These are phyloP conservation scores for Symbiodinium natans DNA, from an alignment of 73 alveolate genomes.

Conservation along the genomic window DNA sequence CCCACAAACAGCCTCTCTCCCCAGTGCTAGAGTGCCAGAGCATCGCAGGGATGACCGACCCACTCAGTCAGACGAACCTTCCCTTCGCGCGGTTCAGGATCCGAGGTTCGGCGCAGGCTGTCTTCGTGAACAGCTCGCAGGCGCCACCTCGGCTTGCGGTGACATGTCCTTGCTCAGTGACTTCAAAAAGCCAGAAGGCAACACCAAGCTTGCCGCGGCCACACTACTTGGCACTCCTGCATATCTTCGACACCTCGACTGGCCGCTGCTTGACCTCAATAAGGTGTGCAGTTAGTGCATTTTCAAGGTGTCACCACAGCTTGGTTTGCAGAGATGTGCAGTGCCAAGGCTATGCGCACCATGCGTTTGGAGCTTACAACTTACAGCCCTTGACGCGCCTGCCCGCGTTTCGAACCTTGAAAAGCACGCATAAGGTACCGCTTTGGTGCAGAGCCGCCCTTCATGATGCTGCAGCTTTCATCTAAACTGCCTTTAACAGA, in stretches of 20 bases:
- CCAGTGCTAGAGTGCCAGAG: too few relatives aligned
- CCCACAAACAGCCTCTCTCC: too few relatives aligned
- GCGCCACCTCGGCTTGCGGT: background rate
- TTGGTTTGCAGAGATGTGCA: too few relatives aligned
- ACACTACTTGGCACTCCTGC: constrained; percentile 67
- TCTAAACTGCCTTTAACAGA: background rate
- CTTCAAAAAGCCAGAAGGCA: background rate
- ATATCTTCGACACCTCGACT: constrained; percentile 37
- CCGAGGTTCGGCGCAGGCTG: constrained; percentile 40
- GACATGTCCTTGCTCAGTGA: background rate
- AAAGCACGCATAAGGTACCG: background rate
- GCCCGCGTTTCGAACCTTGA: background rate
- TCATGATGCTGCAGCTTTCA: constrained; percentile 45
- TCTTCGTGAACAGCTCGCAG: constrained; percentile 51
- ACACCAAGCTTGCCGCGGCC: constrained; percentile 63
- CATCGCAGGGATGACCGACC: too few relatives aligned
- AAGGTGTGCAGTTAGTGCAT: background rate
- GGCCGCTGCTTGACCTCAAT: background rate
- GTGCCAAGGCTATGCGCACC: constrained; percentile 40
- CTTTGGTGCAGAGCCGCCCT: constrained; percentile 89
- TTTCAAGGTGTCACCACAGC: too few relatives aligned
- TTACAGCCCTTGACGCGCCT: too few relatives aligned
- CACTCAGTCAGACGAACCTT: too few relatives aligned
- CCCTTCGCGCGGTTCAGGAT: background rate
- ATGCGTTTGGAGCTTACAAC: constrained; percentile 10